Evolutionary conservation across 192 early-diverging fungal genomes (phyloP).

Genomic region (Linderina pennispora): DNA sequence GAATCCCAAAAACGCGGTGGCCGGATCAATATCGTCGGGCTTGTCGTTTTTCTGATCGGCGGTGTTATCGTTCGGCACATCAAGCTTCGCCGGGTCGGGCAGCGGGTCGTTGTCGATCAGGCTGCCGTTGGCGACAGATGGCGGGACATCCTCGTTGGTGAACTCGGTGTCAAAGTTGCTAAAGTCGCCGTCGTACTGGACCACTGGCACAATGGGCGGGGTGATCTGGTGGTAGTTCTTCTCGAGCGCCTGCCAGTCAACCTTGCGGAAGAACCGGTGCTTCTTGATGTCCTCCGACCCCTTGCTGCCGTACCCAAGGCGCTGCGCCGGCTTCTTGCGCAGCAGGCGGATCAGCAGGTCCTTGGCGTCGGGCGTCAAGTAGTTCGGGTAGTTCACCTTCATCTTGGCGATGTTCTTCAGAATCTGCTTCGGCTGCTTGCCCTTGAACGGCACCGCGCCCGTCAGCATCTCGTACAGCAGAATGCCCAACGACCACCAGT

Average conservation of each 20-base stretch:
- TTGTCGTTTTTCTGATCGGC: not conserved
- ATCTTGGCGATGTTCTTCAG: conserved; percentile 80
- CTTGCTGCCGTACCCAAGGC: conserved; percentile 47
- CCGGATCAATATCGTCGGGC: conserved; percentile 22
- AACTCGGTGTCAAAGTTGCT: conserved; percentile 81
- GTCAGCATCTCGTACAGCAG: conserved; percentile 91
- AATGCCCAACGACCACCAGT: conserved; percentile 90
- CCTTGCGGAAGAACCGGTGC: conserved; percentile 70
- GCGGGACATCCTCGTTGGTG: conserved; percentile 48
- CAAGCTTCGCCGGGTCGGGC: not conserved
- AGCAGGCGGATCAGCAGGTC: conserved; percentile 69
- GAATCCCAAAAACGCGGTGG: conserved; percentile 43
- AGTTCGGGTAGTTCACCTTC: conserved; percentile 73
- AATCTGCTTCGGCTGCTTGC: conserved; percentile 73
- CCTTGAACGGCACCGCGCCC: conserved; percentile 74
- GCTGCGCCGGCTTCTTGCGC: conserved; percentile 53
- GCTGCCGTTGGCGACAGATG: conserved; percentile 19
- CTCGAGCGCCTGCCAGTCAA: conserved; percentile 59
- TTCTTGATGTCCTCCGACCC: conserved; percentile 33
- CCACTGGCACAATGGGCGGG: conserved; percentile 63
- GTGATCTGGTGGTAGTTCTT: conserved; percentile 40
- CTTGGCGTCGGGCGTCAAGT: conserved; percentile 69
- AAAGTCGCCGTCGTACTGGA: conserved; percentile 57
- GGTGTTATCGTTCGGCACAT: not conserved
- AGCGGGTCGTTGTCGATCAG: conserved; percentile 10